Conservation (phyloP, 1,284 basidiomycete genomes). For the Moesziomyces sp. region DNA sequence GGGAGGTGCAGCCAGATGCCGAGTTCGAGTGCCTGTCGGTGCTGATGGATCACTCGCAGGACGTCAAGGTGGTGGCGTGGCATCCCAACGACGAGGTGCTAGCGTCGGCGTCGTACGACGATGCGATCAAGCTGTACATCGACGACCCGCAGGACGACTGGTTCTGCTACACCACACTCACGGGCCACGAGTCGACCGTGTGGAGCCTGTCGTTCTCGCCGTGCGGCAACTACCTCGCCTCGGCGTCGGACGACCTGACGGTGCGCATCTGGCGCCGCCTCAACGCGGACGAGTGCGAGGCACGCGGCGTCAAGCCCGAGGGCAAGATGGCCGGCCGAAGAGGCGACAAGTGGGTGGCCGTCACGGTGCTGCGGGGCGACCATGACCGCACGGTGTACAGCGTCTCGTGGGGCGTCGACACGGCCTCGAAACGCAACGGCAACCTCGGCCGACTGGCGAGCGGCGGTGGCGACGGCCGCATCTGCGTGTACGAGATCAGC, state of each 20-base stretch:
- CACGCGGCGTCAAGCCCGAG: conserved; percentile 53
- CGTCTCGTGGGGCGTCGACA: conserved; percentile 75
- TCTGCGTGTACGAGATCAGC: conserved; percentile 78
- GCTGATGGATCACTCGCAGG: conserved; percentile 95
- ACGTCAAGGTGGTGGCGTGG: conserved; percentile 95
- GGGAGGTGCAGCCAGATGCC: conserved; percentile 86
- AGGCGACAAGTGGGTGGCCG: conserved; percentile 68
- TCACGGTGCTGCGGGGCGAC: conserved; percentile 62
- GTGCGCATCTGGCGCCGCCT: conserved; percentile 71
- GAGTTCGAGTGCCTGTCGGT: conserved; percentile 91
- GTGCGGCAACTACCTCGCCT: conserved; percentile 83
- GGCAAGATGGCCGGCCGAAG: conserved; percentile 58
- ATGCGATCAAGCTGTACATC: conserved; percentile 91
- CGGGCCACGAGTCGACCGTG: conserved; percentile 82
- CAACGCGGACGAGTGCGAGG: conserved; percentile 59
- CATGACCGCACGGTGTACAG: conserved; percentile 83
- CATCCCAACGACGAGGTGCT: conserved; percentile 95
- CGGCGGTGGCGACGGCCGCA: conserved; percentile 79
- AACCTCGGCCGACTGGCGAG: conserved; percentile 78
- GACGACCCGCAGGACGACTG: conserved; percentile 96
- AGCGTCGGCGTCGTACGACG: conserved; percentile 96
- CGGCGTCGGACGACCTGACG: conserved; percentile 80
- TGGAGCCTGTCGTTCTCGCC: conserved; percentile 87
- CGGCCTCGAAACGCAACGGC: conserved; percentile 29
- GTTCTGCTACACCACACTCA: conserved; percentile 85